Evolutionary conservation across 2,329 filamentous ascomycete genomes (phyloP).

Genomic region (Tolypocladium album): DNA sequence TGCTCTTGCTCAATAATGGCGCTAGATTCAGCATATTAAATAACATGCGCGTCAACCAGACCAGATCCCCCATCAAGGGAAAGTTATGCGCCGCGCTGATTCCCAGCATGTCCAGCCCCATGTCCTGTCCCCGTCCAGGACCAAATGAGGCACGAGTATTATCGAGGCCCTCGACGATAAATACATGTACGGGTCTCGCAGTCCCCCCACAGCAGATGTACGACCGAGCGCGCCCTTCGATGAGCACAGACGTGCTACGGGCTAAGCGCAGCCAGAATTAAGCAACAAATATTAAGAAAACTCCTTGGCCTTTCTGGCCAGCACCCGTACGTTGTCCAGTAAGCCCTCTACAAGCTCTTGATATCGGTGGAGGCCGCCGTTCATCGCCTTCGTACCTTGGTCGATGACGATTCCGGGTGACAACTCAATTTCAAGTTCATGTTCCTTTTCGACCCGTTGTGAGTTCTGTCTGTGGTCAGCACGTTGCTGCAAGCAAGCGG

Average conservation of each 20-base stretch:
- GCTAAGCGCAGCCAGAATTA: neutral
- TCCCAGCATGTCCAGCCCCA: neutral
- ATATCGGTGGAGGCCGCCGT: conserved; percentile 46
- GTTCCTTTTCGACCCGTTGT: conserved; percentile 48
- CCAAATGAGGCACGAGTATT: neutral
- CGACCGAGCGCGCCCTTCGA: neutral
- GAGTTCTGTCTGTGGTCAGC: conserved; percentile 21
- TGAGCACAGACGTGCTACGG: neutral
- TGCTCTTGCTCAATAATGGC: neutral
- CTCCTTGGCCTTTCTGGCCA: conserved; percentile 35
- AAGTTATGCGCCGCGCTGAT: neutral
- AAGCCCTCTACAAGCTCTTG: conserved; percentile 61
- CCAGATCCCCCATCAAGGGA: neutral
- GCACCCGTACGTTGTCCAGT: conserved; percentile 58
- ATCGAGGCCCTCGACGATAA: neutral
- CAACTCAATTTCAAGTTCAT: conserved; percentile 74
- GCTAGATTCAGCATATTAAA: neutral
- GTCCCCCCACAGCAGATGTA: neutral
- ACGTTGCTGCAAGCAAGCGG: neutral
- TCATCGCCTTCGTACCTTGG: conserved; percentile 48
- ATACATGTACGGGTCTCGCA: neutral
- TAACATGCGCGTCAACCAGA: neutral
- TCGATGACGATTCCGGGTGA: conserved; percentile 51
- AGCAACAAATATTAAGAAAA: conserved; percentile 11
- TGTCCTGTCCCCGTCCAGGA: neutral